Conservation (phyloP, 2,329 filamentous ascomycete genomes). For the Cytospora leucostoma region DNA sequence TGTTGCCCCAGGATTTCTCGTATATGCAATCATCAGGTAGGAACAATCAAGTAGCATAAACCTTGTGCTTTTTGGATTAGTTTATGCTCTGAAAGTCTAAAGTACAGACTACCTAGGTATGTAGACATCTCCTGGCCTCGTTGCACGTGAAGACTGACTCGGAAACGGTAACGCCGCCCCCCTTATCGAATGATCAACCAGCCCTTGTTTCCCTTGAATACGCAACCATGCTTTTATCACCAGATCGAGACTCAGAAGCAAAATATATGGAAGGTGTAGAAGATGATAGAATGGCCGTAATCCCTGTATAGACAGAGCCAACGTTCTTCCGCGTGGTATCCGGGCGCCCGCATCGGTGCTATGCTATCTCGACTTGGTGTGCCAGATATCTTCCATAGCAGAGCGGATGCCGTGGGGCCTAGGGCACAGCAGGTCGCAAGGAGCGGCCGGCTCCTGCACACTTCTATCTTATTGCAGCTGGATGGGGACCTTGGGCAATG, state of each 20-base stretch:
- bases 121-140: conserved; percentile 22
- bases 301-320: neutral
- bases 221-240: conserved; percentile 21
- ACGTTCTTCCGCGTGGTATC: neutral
- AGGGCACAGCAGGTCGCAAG: neutral
- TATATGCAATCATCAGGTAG: neutral
- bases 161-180: conserved; percentile 23
- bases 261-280: neutral
- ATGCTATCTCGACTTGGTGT: neutral
- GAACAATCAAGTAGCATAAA: neutral
- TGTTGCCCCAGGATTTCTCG: too few species aligned
- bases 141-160: conserved; percentile 16
- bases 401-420: neutral
- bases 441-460: neutral
- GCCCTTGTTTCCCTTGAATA: conserved; percentile 14
- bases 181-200: conserved; percentile 16
- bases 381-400: neutral
- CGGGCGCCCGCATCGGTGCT: neutral
- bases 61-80: neutral
- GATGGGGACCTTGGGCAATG: neutral
- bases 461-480: neutral
- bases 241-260: conserved; percentile 9
- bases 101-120: neutral
- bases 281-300: neutral
- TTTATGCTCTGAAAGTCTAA: conserved; percentile 18